Evolutionary conservation across 306 rosid genomes (phyloP), one percentile per base, ranked within the genome.

Genomic region (Leucaena leucocephala): DNA sequence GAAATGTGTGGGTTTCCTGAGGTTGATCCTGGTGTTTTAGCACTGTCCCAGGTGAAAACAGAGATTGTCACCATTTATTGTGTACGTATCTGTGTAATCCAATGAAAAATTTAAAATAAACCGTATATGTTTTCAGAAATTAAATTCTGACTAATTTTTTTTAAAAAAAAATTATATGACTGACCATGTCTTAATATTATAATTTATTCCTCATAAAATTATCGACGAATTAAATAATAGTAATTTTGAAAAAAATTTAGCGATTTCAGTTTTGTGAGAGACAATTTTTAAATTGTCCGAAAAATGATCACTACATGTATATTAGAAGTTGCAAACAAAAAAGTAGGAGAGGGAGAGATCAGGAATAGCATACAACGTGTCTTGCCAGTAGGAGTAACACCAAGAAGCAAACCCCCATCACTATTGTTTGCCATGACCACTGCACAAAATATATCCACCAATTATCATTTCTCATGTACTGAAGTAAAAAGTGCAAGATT

Each of bases 351-450:
- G 52, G 3, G 14, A 52, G 22, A 17, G 59, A 54, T 50, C 27
- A 49, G 43, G 75, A 77, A 49, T 39, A 80, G 81, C 91, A 7
- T 93, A 95, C 99, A 49, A 93, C 80, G 77, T 93, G 93, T 86
- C 99, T 90, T 11, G 97, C 84, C 79, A 90, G 40, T 17, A 95
- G 87, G 6, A 95, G 93, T 3, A 93, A 42, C 83, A 84, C 74
- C 81, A 95, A 82, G 90, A 95, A 95, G 92, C 95, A 91, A 74
- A 85, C 76, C 8, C 99, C 99, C 99, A 90, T 91, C 58, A 91
- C 43, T 44, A 95, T 91, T 12, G 99, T 91, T 85, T 93, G 93
- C 99, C 99, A 95, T 64, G 99, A 93, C 99, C 99, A 95, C 99
- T 95, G 96, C 89, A 83, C n/a, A 80, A 36, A 17, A 48, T 3